Conservation (phyloP, 306 rosid genomes). For the Dalbergia cochinchinensis region DNA sequence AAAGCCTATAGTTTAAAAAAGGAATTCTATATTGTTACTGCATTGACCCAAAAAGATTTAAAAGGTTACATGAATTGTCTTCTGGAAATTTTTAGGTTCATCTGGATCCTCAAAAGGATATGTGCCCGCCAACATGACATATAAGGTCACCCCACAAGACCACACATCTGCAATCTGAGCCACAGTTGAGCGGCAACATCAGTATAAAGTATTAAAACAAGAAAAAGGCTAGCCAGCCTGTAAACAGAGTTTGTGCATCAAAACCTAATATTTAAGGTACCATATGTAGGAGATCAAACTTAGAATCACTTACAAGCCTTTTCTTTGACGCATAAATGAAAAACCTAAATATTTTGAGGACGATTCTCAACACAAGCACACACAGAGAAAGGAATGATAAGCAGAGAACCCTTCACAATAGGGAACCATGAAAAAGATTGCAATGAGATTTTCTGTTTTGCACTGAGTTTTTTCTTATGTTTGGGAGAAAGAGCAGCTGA, state of each 20-base stretch:
- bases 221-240: conserved; percentile 13
- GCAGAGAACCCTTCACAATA: neutral
- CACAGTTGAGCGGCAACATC: conserved; percentile 18
- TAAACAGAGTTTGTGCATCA: neutral
- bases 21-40: conserved; percentile 16
- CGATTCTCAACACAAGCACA: neutral
- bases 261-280: neutral
- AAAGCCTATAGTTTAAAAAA: conserved; percentile 35
- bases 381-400: neutral
- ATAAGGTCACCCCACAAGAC: conserved; percentile 99
- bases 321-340: neutral
- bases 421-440: conserved; percentile 10
- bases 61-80: conserved; percentile 78
- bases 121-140: conserved; percentile 97
- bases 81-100: conserved; percentile 93
- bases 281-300: neutral
- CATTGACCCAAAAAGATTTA: conserved; percentile 26
- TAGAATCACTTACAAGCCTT: neutral
- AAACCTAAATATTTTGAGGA: neutral
- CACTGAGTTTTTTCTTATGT: neutral
- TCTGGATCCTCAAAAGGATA: conserved; percentile 97
- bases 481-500: neutral
- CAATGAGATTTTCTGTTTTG: neutral
- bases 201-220: conserved; percentile 14
- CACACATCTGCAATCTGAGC: conserved; percentile 95